These are phyloP conservation scores for Calendula officinalis DNA, from an alignment of 129 eudicot genomes.

Conservation along the genomic window DNA sequence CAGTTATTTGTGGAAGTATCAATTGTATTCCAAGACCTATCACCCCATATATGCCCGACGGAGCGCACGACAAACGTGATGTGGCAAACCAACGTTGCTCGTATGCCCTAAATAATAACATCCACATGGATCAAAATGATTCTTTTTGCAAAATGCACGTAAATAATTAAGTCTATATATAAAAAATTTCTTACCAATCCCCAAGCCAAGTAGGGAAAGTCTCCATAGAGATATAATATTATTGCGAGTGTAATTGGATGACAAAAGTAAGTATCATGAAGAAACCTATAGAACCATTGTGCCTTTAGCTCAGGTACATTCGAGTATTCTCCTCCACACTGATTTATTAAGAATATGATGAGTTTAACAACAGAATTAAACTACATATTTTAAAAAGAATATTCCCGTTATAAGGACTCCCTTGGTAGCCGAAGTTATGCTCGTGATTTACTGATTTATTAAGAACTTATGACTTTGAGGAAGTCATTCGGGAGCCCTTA, in stretches of 20 bases:
- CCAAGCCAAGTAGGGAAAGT: slow-evolving; percentile 71
- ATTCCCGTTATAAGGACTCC: no score
- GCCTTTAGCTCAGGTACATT: slow-evolving; percentile 48
- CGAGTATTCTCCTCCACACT: slow-evolving; percentile 54
- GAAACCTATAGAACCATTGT: slow-evolving; percentile 60
- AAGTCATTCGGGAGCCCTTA: no score
- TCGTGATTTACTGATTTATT: no score
- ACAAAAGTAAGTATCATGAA: slow-evolving; percentile 47
- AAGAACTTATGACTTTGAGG: no score
- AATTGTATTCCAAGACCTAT: slow-evolving; percentile 51
- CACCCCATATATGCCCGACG: slow-evolving; percentile 64
- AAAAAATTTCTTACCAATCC: slow-evolving; percentile 51
- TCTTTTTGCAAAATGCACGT: background rate
- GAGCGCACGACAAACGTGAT: slow-evolving; percentile 53
- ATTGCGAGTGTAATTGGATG: slow-evolving; percentile 63
- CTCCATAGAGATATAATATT: slow-evolving; percentile 56
- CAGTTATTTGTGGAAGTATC: slow-evolving; percentile 67
- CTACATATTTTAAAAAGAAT: no score
- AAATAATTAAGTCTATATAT: background rate
- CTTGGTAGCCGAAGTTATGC: no score
- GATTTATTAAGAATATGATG: background rate
- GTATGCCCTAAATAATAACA: slow-evolving; percentile 44
- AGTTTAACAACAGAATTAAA: background rate
- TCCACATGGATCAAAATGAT: background rate
- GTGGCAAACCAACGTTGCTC: slow-evolving; percentile 54